Base-by-base conservation (phyloP, 192 early-diverging fungal species). In the Spizellomyces punctatus region DNA sequence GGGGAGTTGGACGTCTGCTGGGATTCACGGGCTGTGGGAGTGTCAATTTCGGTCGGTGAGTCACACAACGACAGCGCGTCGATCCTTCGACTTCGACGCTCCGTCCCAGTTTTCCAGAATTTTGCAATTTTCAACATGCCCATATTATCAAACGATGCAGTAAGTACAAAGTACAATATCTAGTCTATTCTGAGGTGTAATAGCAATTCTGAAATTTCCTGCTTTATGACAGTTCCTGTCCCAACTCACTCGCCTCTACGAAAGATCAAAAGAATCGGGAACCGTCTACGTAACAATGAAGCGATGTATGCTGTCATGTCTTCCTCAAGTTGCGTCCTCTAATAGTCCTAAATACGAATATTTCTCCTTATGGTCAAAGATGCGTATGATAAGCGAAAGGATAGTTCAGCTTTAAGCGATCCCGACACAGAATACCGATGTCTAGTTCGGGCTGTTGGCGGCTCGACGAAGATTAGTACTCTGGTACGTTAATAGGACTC, bases 211-310 rank as follows among this genome's bases (percentile, higher is more conserved):
- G 27, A 36, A 3, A 0, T 3, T 36, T 36, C 3, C 27, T 36
- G 27, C 0, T 36, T 36, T 36, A 36, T 50, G 22, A 14, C 64
- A 82, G 81, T 82, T 82, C 58, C 74, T 82, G 14, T 76, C 73
- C 5, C 73, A 63, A 56, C 73, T 82, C 36, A 64, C 57, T 1
- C 55, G 67, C 54, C 64, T 75, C 7, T 82, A 78, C 65, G 73
- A 83, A 59, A 66, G 72, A n/a, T 47, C 73, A 16, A 78, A 83
- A 48, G 5, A 48, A 6, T 48, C 9, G 44, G 71, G 81, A 36
- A 82, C 77, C 6, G 76, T 82, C n/a, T 83, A 79, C 16, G 62
- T 82, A 17, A 82, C 81, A 14, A 82, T 80, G 81, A 82, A 82
- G 62, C 76, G 81, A 75, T 69, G 81, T 82, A 75, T n/a, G 22